phyloP scores from a whole-genome alignment of 768 basidiomycete genomes.

The Pleurotus tuoliensis region DNA sequence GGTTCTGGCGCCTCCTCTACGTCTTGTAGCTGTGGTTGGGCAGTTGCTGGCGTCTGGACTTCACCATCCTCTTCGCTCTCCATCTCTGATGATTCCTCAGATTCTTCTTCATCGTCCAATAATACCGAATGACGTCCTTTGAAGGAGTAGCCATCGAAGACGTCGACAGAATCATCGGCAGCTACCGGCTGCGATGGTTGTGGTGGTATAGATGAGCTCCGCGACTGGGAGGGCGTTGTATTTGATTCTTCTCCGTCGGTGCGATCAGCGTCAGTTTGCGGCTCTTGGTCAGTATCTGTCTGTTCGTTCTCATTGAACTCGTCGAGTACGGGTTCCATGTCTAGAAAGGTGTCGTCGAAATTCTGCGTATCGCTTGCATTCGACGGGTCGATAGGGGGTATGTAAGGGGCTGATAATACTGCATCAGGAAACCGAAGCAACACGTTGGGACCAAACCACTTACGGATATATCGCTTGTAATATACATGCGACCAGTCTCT shows the following conservation, averaged over 20 bases:
- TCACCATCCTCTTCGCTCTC: constrained; percentile 42
- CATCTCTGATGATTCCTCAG: constrained; percentile 32
- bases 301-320: constrained; percentile 61
- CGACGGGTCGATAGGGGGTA: constrained; percentile 84
- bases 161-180: constrained; percentile 58
- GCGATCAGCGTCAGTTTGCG: constrained; percentile 64
- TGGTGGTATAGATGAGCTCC: constrained; percentile 66
- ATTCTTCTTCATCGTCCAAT: constrained; percentile 67
- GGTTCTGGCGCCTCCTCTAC: constrained; percentile 45
- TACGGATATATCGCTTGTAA: constrained; percentile 91
- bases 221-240: constrained; percentile 77
- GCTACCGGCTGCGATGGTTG: constrained; percentile 19
- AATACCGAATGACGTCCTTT: constrained; percentile 81
- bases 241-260: constrained; percentile 74
- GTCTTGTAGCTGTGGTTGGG: constrained; percentile 6
- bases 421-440: constrained; percentile 1
- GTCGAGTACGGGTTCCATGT: constrained; percentile 91
- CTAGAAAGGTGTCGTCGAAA: constrained; percentile 95
- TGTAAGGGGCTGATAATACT: constrained; percentile 70
- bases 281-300: constrained; percentile 67
- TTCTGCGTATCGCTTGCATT: constrained; percentile 97
- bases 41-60: constrained; percentile 19
- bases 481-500: constrained; percentile 95
- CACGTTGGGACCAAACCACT: constrained; percentile 26
- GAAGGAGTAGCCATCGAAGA: constrained; percentile 94